Conservation (phyloP, 768 basidiomycete genomes). For the Tulasnella sp. region DNA sequence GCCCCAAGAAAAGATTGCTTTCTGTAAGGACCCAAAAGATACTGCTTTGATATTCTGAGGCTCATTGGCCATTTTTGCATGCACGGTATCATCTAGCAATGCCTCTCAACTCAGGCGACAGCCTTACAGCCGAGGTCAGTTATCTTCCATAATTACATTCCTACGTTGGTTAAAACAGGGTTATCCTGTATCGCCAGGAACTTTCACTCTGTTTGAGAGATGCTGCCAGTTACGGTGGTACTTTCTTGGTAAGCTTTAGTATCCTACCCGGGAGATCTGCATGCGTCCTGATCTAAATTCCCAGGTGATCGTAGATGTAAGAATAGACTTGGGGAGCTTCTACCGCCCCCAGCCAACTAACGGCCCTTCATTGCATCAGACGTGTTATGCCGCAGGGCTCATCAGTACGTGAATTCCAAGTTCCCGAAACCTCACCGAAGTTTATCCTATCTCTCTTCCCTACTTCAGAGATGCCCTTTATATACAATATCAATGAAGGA, state of each 20-base stretch:
- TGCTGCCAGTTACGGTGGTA: not conserved
- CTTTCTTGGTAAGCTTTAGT: not conserved
- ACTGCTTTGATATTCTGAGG: too few relatives aligned
- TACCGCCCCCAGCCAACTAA: not conserved
- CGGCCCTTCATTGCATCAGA: not conserved
- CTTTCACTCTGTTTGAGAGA: not conserved
- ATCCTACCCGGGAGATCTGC: not conserved
- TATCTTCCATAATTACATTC: too few relatives aligned
- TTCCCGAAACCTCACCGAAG: not conserved
- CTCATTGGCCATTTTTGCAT: too few relatives aligned
- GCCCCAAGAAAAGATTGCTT: too few relatives aligned
- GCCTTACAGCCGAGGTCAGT: too few relatives aligned
- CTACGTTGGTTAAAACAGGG: not conserved
- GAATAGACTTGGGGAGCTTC: not conserved
- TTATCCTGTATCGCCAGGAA: not conserved
- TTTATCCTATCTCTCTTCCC: not conserved
- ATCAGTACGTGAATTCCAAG: not conserved
- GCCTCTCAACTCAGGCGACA: too few relatives aligned
- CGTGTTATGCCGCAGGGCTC: not conserved
- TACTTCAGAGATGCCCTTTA: not conserved
- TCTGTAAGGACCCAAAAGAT: too few relatives aligned
- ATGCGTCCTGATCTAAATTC: not conserved
- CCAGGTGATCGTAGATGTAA: not conserved
- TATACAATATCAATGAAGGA: not conserved
- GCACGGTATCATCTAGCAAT: too few relatives aligned